A percentile compares a stretch with the other conserved stretches of the same genome.
phyloP scores from a whole-genome alignment of 768 basidiomycete genomes.

The Mycena vitilis region DNA sequence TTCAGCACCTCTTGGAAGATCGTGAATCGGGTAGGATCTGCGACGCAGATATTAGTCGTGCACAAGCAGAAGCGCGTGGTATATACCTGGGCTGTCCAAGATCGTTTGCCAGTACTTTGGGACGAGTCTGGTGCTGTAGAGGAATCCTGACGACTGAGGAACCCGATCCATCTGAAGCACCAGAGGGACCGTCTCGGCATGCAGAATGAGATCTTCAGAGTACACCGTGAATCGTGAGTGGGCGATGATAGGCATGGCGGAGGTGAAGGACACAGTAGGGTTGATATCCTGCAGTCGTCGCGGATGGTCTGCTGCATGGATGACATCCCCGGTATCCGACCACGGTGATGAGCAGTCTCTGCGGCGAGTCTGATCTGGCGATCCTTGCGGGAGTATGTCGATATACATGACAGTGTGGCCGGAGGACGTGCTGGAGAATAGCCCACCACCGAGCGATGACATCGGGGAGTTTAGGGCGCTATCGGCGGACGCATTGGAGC shows the following conservation, averaged over 20 bases:
- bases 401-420: constrained; percentile 57
- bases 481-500: constrained; percentile 30
- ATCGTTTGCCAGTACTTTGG: constrained; percentile 76
- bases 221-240: constrained; percentile 68
- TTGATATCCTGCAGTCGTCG: constrained; percentile 71
- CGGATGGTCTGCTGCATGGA: constrained; percentile 55
- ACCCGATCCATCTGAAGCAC: constrained; percentile 39
- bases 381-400: constrained; percentile 53
- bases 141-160: constrained; percentile 43
- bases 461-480: constrained; percentile 21
- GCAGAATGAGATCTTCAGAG: constrained; percentile 58
- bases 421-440: constrained; percentile 20
- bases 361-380: constrained; percentile 24
- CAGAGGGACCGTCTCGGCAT: constrained; percentile 63
- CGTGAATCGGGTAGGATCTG: constrained; percentile 75
- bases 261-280: constrained; percentile 73
- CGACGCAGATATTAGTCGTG: neutral
- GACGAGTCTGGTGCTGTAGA: constrained; percentile 72
- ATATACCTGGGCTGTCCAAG: constrained; percentile 62
- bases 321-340: constrained; percentile 39
- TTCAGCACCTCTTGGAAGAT: constrained; percentile 73
- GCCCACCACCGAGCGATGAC: constrained; percentile 30
- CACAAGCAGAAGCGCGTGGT: constrained; percentile 31
- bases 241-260: constrained; percentile 60
- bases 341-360: constrained; percentile 21